These are phyloP conservation scores for Naganishia albida DNA, from an alignment of 1,284 basidiomycete genomes.

Conservation along the genomic window DNA sequence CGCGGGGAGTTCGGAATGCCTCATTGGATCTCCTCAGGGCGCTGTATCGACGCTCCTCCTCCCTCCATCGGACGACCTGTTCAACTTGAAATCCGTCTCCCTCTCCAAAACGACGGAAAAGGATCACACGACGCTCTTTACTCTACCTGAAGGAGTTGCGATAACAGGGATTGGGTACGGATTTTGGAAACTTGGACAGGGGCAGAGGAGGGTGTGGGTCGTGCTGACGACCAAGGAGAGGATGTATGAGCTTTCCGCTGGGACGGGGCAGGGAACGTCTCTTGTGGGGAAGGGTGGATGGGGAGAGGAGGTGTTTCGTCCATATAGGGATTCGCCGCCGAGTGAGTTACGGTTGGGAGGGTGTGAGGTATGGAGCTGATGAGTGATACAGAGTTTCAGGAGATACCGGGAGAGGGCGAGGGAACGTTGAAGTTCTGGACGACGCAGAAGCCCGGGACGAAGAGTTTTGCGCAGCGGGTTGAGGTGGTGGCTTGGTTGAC, in stretches of 20 bases:
- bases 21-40: constrained; percentile 84
- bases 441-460: constrained; percentile 60
- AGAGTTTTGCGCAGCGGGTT: constrained; percentile 56
- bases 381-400: not conserved
- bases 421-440: constrained; percentile 63
- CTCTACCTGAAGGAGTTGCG: constrained; percentile 73
- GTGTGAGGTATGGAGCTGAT: constrained; percentile 4
- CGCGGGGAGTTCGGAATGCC: constrained; percentile 68
- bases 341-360: constrained; percentile 66
- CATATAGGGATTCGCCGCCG: constrained; percentile 71
- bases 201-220: constrained; percentile 56
- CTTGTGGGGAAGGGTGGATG: constrained; percentile 71
- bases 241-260: constrained; percentile 86
- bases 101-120: constrained; percentile 51
- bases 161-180: constrained; percentile 82
- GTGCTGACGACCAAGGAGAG: constrained; percentile 82
- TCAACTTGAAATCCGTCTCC: constrained; percentile 59
- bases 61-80: constrained; percentile 71
- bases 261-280: constrained; percentile 55
- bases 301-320: constrained; percentile 70
- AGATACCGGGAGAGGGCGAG: constrained; percentile 79
- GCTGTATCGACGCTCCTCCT: constrained; percentile 76
- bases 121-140: constrained; percentile 75
- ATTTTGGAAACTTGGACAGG: constrained; percentile 52
- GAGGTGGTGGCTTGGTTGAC: constrained; percentile 83